Conservation (phyloP, 2,329 filamentous ascomycete genomes). For the Chaetomiaceae sp. region DNA sequence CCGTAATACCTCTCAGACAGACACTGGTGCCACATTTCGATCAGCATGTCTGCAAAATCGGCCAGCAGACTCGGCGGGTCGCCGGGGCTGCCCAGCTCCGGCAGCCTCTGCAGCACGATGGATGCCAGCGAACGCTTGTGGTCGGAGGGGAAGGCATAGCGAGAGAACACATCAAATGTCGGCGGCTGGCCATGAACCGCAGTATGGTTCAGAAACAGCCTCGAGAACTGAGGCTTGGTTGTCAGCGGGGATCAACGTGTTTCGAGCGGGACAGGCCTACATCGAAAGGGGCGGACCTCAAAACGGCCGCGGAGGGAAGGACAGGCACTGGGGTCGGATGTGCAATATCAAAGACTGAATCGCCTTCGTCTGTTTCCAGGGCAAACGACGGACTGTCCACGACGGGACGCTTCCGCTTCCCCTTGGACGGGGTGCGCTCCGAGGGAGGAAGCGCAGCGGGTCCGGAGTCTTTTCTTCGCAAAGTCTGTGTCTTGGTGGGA, state of each 20-base stretch:
- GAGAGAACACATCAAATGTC: constrained; percentile 63
- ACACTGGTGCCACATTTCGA: constrained; percentile 65
- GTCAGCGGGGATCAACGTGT: constrained; percentile 21
- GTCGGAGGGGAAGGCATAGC: constrained; percentile 61
- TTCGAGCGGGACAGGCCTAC: constrained; percentile 29
- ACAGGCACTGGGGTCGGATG: constrained; percentile 20
- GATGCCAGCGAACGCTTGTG: constrained; percentile 58
- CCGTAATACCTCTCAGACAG: constrained; percentile 57
- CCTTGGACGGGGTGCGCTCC: constrained; percentile 59
- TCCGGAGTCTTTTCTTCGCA: constrained; percentile 36
- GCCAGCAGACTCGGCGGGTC: constrained; percentile 54
- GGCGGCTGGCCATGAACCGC: constrained; percentile 51
- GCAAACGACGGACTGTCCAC: constrained; percentile 63
- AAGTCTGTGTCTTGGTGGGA: constrained; percentile 46
- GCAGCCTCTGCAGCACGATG: constrained; percentile 63
- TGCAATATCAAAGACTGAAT: constrained; percentile 32
- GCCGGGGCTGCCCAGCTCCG: constrained; percentile 46
- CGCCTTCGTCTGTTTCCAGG: constrained; percentile 45
- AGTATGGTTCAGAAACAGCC: constrained; percentile 60
- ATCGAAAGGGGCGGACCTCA: constrained; percentile 37
- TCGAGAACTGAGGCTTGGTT: constrained; percentile 46
- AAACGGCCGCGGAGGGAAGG: neutral
- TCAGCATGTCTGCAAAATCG: constrained; percentile 59
- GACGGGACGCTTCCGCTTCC: constrained; percentile 63
- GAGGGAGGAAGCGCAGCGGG: constrained; percentile 41